Conservation (phyloP, 176 grass and related monocot species). For the Ananas comosus region DNA sequence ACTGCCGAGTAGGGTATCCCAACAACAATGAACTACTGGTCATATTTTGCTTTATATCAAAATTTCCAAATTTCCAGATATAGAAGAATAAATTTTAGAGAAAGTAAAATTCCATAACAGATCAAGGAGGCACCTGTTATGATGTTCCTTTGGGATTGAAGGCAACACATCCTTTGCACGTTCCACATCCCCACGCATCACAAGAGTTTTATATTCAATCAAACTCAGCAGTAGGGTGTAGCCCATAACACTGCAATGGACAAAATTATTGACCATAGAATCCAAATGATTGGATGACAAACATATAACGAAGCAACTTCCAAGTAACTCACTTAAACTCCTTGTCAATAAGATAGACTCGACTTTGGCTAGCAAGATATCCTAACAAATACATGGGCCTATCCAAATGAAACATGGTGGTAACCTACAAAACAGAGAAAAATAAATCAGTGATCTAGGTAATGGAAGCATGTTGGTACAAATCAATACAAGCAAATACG, state of each 20-base stretch:
- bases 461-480: background rate
- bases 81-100: background rate
- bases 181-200: conserved; percentile 82
- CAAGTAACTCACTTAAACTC: conserved; percentile 41
- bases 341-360: conserved; percentile 66
- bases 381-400: conserved; percentile 63
- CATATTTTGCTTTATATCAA: background rate
- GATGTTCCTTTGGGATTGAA: conserved; percentile 59
- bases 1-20: background rate
- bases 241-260: conserved; percentile 75
- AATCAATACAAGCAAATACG: background rate
- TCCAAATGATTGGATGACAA: conserved; percentile 15
- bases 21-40: background rate
- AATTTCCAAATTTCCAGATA: background rate
- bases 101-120: background rate
- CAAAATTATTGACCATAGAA: conserved; percentile 38
- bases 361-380: conserved; percentile 60
- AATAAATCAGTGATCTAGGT: background rate
- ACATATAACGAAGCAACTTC: background rate
- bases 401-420: conserved; percentile 72
- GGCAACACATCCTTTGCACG: conserved; percentile 71
- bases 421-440: conserved; percentile 30
- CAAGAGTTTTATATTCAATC: conserved; percentile 96
- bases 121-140: conserved; percentile 32
- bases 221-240: conserved; percentile 97